phyloP scores from a whole-genome alignment of 176 grass and related monocot species.

The Avena sativa region DNA sequence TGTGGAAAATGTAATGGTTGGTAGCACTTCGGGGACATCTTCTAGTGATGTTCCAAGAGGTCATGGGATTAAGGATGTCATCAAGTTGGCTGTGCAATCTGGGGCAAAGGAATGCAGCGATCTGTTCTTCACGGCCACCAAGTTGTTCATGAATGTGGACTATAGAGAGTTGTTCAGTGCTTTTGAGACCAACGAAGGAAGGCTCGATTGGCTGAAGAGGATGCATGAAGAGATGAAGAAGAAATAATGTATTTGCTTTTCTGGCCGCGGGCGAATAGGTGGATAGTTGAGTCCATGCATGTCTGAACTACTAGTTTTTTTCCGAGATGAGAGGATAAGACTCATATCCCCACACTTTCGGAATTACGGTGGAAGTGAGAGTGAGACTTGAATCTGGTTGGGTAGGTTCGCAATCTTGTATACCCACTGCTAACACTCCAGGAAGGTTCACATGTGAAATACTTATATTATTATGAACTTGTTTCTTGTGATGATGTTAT shows the following conservation, averaged over 20 bases:
- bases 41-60: conserved; percentile 23
- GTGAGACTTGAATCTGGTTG: neutral
- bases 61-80: conserved; percentile 25
- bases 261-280: neutral
- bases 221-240: conserved; percentile 35
- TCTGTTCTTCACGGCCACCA: conserved; percentile 23
- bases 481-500: conserved; percentile 4
- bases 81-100: conserved; percentile 24
- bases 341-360: neutral
- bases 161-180: conserved; percentile 25
- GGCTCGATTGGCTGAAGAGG: conserved; percentile 7
- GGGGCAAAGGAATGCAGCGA: conserved; percentile 24
- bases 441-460: neutral
- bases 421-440: neutral
- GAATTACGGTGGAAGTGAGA: conserved; percentile 4
- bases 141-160: conserved; percentile 23
- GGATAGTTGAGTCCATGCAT: neutral
- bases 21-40: conserved; percentile 6
- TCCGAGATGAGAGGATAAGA: neutral
- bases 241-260: conserved; percentile 15
- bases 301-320: neutral
- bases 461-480: neutral
- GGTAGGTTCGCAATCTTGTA: neutral
- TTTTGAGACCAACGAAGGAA: conserved; percentile 29
- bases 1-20: neutral